Evolutionary conservation across 495 filamentous ascomycete genomes (phyloP).

Genomic region (Acidomyces sp.): DNA sequence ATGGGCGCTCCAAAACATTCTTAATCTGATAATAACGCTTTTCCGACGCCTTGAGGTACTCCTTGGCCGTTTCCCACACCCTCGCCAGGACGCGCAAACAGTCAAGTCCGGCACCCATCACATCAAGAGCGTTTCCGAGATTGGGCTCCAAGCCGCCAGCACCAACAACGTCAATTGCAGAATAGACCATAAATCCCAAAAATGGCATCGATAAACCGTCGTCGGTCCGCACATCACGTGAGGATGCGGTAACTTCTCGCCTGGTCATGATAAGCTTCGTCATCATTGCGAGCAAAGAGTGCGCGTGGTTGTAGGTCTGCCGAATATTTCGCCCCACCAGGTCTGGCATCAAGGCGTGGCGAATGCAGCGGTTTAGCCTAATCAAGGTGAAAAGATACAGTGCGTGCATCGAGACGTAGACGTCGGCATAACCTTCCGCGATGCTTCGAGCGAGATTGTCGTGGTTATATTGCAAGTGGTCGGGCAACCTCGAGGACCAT

Average conservation of each 20-base stretch:
- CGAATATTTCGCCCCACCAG: constrained; percentile 23
- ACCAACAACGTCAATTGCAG: constrained; percentile 25
- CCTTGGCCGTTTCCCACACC: constrained; percentile 24
- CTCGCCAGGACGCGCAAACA: constrained; percentile 20
- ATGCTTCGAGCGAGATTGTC: constrained; percentile 40
- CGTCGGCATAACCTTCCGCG: constrained; percentile 34
- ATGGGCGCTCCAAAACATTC: constrained; percentile 5
- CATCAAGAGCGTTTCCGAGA: constrained; percentile 16
- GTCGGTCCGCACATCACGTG: constrained; percentile 2
- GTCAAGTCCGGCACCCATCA: constrained; percentile 12
- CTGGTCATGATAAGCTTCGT: constrained; percentile 6
- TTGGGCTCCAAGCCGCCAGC: constrained; percentile 21
- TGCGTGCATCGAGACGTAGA: constrained; percentile 47
- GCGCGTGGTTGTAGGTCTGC: constrained; percentile 19
- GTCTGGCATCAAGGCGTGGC: constrained; percentile 19
- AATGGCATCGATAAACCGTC: constrained; percentile 24
- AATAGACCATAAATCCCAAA: constrained; percentile 23
- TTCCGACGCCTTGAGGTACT: constrained; percentile 14
- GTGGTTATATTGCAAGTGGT: constrained; percentile 35
- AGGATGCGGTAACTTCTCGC: constrained; percentile 7
- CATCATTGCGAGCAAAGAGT: constrained; percentile 20
- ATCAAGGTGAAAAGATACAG: constrained; percentile 48
- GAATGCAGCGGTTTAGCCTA: constrained; percentile 49
- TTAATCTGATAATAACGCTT: constrained; percentile 10
- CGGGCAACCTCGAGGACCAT: constrained; percentile 36